Evolutionary conservation across 371 early-diverging fungal genomes (phyloP), one percentile per base, ranked within the genome.

Genomic region (Saksenaea oblongispora): DNA sequence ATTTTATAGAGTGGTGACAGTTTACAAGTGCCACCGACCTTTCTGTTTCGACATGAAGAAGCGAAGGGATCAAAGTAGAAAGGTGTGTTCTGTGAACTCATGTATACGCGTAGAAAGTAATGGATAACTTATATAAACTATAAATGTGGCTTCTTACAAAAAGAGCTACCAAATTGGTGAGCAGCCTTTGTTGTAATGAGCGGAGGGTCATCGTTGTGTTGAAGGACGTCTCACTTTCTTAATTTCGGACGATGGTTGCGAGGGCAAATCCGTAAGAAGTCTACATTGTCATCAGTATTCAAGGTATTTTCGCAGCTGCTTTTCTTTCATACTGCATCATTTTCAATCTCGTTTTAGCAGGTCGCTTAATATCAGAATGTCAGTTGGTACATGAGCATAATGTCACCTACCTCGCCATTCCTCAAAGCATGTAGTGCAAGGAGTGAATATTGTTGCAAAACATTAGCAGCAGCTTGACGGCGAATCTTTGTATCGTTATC

Each of bases 281-380:
- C 51, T 47, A 47, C n/a, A 8, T 10, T 2, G 11, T 2, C 17
- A 56, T 35, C 10, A n/a, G 26, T 56, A 11, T 55, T 10, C 10
- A 7, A n/a, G 18, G 14, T 28, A 5, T 3, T 27, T 28, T 10
- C 1, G 42, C 14, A 5, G 42, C 22, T 4, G 3, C 10, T 47
- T 26, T 47, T 17, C 22, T 47, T 22, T 47, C 22, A 1, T 66
- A 70, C 70, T 59, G 44, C 70, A 70, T 70, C 70, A 70, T 66
- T 55, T 62, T 63, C 7, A 70, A 34, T 37, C 70, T 34, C 27
- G 66, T 70, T 37, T 54, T 53, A 8, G 70, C 70, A 1, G 66
- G 66, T 24, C 47, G 35, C 70, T 70, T 22, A 34, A 56, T 9
- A 13, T 27, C 35, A 14, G n/a, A 13, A 1, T 10, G 22, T 14